Conservation (phyloP, 2,329 filamentous ascomycete genomes). For the Sporothrix mexicana region DNA sequence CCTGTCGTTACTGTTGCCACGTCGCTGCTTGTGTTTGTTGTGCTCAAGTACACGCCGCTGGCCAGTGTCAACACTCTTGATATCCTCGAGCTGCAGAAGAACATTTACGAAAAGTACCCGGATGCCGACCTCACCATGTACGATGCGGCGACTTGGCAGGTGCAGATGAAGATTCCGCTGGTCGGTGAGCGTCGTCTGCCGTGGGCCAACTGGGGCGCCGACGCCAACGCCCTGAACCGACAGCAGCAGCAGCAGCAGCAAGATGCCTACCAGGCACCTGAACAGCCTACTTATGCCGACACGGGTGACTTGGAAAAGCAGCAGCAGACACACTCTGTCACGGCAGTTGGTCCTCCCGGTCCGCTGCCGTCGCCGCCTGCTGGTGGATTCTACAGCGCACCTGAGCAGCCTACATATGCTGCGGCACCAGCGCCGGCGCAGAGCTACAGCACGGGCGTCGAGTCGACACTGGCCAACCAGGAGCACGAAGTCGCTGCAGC, state of each 20-base stretch:
- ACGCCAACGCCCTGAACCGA: conserved; percentile 2
- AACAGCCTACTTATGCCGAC: conserved; percentile 1
- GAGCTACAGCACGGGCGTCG: conserved; percentile 26
- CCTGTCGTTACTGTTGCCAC: conserved; percentile 34
- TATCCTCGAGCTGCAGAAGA: conserved; percentile 36
- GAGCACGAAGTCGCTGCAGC: conserved; percentile 29
- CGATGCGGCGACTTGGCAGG: conserved; percentile 33
- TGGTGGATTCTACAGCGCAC: conserved; percentile 20
- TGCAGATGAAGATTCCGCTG: conserved; percentile 24
- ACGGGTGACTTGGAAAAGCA: background rate
- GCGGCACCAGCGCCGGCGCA: background rate
- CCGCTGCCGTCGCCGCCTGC: background rate
- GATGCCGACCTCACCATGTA: conserved; percentile 34
- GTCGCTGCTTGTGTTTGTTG: conserved; percentile 35
- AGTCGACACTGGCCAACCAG: conserved; percentile 26
- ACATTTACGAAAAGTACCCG: conserved; percentile 36
- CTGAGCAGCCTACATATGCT: conserved; percentile 22
- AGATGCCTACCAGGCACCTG: conserved; percentile 17
- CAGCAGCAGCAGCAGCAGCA: conserved; percentile 1
- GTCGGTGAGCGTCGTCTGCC: background rate
- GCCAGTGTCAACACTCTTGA: conserved; percentile 35
- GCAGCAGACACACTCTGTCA: background rate
- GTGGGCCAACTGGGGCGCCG: conserved; percentile 26
- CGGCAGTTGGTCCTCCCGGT: background rate
- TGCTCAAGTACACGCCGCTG: conserved; percentile 33